Percentiles rank a stretch among this genome's conserved stretches.
Evolutionary conservation across 495 filamentous ascomycete species (phyloP).

Genomic region (Chaetomium cochliodes): DNA sequence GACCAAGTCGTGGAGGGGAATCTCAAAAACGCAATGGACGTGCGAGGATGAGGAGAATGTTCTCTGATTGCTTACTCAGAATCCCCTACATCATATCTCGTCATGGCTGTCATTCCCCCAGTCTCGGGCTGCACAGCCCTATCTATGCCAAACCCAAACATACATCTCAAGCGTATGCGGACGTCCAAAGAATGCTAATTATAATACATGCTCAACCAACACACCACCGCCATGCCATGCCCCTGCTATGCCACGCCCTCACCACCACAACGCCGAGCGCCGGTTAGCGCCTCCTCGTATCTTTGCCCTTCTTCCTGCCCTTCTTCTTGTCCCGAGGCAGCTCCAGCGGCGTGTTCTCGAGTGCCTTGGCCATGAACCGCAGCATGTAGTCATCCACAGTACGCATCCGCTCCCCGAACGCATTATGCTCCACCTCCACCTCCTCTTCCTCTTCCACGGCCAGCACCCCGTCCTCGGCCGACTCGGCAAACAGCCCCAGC

Average conservation of each 20-base stretch:
- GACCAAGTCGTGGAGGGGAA: neutral
- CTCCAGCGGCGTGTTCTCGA: slow-evolving; percentile 74
- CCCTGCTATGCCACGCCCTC: neutral
- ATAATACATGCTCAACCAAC: slow-evolving; percentile 4
- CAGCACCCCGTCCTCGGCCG: slow-evolving; percentile 31
- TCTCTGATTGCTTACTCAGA: too few relatives aligned
- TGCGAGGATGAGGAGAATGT: too few relatives aligned
- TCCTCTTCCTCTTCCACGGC: slow-evolving; percentile 34
- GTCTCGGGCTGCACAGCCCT: neutral
- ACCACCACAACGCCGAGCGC: neutral
- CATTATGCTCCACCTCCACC: slow-evolving; percentile 53
- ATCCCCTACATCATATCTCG: neutral
- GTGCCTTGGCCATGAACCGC: slow-evolving; percentile 68
- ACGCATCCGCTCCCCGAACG: slow-evolving; percentile 55
- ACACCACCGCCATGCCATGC: neutral
- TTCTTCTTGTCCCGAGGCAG: slow-evolving; percentile 78
- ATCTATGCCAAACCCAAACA: neutral
- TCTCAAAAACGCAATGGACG: too few relatives aligned
- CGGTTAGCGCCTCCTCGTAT: slow-evolving; percentile 25
- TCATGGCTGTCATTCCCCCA: neutral
- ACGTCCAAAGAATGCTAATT: slow-evolving; percentile 1
- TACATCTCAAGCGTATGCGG: neutral
- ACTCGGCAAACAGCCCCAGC: slow-evolving; percentile 43
- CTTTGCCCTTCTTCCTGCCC: slow-evolving; percentile 41
- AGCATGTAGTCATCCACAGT: slow-evolving; percentile 86